phyloP scores from a whole-genome alignment of 345 rosid genomes.

The Linum tenue region DNA sequence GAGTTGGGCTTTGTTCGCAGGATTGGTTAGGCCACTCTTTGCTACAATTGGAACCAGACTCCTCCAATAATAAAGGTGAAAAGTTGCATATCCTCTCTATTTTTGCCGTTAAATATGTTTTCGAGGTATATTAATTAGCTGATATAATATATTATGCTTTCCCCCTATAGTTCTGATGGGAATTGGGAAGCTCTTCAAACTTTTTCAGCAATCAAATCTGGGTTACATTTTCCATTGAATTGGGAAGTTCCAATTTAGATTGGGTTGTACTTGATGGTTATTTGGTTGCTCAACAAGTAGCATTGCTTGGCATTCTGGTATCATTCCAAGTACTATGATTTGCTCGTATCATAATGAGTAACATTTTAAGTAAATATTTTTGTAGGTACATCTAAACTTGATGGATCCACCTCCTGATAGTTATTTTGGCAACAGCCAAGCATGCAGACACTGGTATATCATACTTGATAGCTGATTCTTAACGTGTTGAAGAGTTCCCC shows the following conservation, averaged over 20 bases:
- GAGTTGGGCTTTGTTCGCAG: too few relatives aligned
- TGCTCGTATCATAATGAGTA: background rate
- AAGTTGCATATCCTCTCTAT: too few relatives aligned
- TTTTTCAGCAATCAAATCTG: too few relatives aligned
- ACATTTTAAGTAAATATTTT: conserved; percentile 2
- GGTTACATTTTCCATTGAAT: too few relatives aligned
- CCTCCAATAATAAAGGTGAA: too few relatives aligned
- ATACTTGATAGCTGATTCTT: background rate
- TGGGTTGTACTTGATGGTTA: conserved; percentile 39
- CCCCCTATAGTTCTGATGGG: too few relatives aligned
- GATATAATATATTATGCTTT: too few relatives aligned
- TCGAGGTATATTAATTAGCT: too few relatives aligned
- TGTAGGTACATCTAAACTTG: conserved; percentile 43
- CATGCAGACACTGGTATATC: conserved; percentile 46
- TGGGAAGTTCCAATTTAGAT: conserved; percentile 41
- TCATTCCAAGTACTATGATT: background rate
- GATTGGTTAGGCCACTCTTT: too few relatives aligned
- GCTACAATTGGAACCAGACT: too few relatives aligned
- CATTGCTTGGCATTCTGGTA: background rate
- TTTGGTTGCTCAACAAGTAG: conserved; percentile 35
- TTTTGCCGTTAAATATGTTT: too few relatives aligned
- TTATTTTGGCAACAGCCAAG: conserved; percentile 46
- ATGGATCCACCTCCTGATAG: conserved; percentile 68
- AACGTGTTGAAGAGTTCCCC: background rate
- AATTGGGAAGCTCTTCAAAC: too few relatives aligned